Conservation (phyloP, 169 alveolate species). For the Plasmodium knowlesi region DNA sequence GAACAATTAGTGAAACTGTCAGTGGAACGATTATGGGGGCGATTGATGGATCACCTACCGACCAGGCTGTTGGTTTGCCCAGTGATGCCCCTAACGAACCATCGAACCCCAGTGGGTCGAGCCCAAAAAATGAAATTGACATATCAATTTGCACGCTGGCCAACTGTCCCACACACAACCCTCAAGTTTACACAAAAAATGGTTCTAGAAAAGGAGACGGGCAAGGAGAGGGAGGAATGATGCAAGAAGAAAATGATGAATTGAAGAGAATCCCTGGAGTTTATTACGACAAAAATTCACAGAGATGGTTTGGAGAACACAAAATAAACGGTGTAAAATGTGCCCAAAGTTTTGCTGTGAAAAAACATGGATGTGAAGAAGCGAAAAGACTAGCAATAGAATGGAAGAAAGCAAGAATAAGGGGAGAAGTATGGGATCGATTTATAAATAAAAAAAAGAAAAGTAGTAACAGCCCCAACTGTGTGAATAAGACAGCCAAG, state of each 20-base stretch:
- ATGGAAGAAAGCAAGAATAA: slow-evolving; percentile 76
- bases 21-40: not conserved
- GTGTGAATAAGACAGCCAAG: slow-evolving; percentile 28
- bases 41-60: not conserved
- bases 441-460: slow-evolving; percentile 65
- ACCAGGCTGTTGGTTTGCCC: not conserved
- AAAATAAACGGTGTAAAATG: slow-evolving; percentile 75
- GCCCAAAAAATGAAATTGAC: slow-evolving; percentile 43
- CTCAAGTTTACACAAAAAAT: slow-evolving; percentile 35
- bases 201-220: slow-evolving; percentile 30
- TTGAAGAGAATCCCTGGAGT: slow-evolving; percentile 75
- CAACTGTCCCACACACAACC: slow-evolving; percentile 74
- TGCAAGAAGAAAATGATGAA: slow-evolving; percentile 68
- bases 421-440: slow-evolving; percentile 74
- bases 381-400: slow-evolving; percentile 82
- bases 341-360: slow-evolving; percentile 80
- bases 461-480: slow-evolving; percentile 7
- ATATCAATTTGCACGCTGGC: slow-evolving; percentile 51
- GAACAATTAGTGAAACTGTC: not conserved
- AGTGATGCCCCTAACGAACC: slow-evolving; percentile 1
- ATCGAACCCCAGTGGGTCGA: slow-evolving; percentile 7
- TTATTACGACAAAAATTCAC: slow-evolving; percentile 76
- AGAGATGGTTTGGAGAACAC: slow-evolving; percentile 78
- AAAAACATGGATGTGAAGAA: slow-evolving; percentile 84
- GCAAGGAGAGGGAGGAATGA: slow-evolving; percentile 23